Evolutionary conservation across 2,329 filamentous ascomycete species (phyloP), one percentile per base, ranked within the genome.

Genomic region (Phialophora macrospora): DNA sequence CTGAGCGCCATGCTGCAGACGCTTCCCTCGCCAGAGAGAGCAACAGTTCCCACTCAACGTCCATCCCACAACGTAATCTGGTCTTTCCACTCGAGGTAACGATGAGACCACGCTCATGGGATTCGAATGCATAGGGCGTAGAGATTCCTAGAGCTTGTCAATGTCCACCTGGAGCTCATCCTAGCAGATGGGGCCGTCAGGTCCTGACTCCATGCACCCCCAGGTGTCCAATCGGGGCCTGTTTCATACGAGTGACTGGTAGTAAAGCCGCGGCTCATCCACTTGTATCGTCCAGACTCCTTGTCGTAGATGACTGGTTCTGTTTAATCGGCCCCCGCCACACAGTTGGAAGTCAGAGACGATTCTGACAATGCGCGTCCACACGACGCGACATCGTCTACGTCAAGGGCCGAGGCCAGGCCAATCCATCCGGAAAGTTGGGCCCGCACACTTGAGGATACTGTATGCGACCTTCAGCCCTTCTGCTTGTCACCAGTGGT

Each of bases 401-500:
- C 30, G 28, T 8, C 30, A 30, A 4, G 32, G 2, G 38, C 17
- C 20, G 38, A 3, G 7, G 2, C 17, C 6, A 44, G 38, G 17
- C 5, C 6, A 44, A 5, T n/a, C 38, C 1, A 17, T 44, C 17
- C 6, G 14, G 38, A n/a, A 41, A 44, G 17, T 51, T 9, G 20
- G 22, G 20, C n/a, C 4, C 11, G 8, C n/a, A 51, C 14, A 9
- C 20, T 22, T 34, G 22, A 55, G 9, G 17, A 2, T 44, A 22
- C 14, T 7, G 24, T 38, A 24, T 32, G 32, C 49, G 38, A 28
- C 24, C 5, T 54, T 64, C 66, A 64, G n/a, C 38, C 49, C 22
- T 57, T 62, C 48, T 64, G 62, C 7, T 28, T 59, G 8, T 44
- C 44, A 7, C 14, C 49, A 8, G 4, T n/a, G 38, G 38, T n/a